These are phyloP conservation scores for Coniochaeta sp. DNA, from an alignment of 2,329 filamentous ascomycete species.

Conservation along the genomic window DNA sequence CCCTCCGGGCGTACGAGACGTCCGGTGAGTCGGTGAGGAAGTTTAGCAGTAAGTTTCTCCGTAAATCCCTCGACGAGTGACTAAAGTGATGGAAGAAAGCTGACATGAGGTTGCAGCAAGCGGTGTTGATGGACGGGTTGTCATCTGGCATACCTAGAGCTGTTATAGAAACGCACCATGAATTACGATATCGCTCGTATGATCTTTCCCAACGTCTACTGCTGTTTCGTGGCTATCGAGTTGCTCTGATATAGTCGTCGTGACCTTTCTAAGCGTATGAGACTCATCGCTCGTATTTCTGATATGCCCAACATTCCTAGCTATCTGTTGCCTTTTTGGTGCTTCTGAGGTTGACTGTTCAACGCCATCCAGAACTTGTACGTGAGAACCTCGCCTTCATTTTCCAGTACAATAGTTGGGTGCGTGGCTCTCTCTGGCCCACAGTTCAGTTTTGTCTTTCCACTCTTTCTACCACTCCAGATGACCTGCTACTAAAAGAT, in stretches of 20 bases:
- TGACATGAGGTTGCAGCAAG: slow-evolving; percentile 48
- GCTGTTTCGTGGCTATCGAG: no score
- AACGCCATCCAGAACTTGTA: no score
- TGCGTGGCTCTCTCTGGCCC: no score
- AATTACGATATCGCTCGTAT: background rate
- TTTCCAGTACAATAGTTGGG: no score
- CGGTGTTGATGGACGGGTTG: slow-evolving; percentile 75
- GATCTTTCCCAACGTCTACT: no score
- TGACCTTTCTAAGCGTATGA: no score
- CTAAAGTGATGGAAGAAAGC: slow-evolving; percentile 3
- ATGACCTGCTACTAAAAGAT: no score
- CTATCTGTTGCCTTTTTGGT: background rate
- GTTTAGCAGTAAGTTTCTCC: slow-evolving; percentile 72
- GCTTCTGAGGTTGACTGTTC: background rate
- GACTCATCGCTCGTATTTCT: no score
- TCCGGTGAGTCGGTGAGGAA: slow-evolving; percentile 59
- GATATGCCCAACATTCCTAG: background rate
- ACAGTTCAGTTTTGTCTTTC: no score
- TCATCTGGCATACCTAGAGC: slow-evolving; percentile 63
- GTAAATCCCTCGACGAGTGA: background rate
- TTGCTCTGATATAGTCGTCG: no score
- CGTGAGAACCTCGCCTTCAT: no score
- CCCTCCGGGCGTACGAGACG: slow-evolving; percentile 67
- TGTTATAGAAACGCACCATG: background rate
- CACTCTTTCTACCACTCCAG: no score